Evolutionary conservation across 2,329 filamentous ascomycete species (phyloP).

Genomic region (Dothidotthia symphoricarpi): DNA sequence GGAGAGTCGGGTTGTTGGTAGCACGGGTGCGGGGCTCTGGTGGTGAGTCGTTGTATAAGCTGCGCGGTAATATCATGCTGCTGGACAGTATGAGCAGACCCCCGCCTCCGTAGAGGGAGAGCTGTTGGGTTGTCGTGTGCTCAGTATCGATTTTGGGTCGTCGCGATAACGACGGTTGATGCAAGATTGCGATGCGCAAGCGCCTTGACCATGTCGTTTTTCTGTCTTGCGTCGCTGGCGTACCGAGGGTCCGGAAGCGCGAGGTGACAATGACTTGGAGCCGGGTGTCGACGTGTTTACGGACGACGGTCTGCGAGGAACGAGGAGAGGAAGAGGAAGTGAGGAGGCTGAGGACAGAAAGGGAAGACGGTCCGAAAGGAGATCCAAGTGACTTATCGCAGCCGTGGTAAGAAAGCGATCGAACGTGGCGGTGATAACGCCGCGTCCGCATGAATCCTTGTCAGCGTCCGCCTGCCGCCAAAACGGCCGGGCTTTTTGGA

Average conservation of each 20-base stretch:
- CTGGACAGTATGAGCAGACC: slow-evolving; percentile 31
- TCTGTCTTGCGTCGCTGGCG: slow-evolving; percentile 24
- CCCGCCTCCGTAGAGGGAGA: slow-evolving; percentile 44
- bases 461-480: slow-evolving; percentile 12
- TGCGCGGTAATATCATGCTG: slow-evolving; percentile 39
- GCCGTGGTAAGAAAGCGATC: slow-evolving; percentile 14
- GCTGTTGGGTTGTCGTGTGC: slow-evolving; percentile 34
- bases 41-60: slow-evolving; percentile 49
- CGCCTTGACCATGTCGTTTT: slow-evolving; percentile 41
- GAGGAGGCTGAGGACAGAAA: slow-evolving; percentile 11
- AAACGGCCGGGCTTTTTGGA: slow-evolving; percentile 11
- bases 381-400: slow-evolving; percentile 23
- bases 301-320: neutral
- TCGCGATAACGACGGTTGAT: slow-evolving; percentile 20
- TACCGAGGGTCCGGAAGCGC: slow-evolving; percentile 28
- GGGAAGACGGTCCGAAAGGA: too few relatives aligned
- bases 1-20: slow-evolving; percentile 80
- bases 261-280: slow-evolving; percentile 20
- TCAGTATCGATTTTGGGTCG: slow-evolving; percentile 20
- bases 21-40: slow-evolving; percentile 52
- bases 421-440: slow-evolving; percentile 21
- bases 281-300: slow-evolving; percentile 2
- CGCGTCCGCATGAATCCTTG: slow-evolving; percentile 1
- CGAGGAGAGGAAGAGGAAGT: neutral
- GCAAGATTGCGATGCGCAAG: slow-evolving; percentile 16